Base-by-base conservation (phyloP, 805 yeast genomes). In the Saccharomycopsis microspora region DNA sequence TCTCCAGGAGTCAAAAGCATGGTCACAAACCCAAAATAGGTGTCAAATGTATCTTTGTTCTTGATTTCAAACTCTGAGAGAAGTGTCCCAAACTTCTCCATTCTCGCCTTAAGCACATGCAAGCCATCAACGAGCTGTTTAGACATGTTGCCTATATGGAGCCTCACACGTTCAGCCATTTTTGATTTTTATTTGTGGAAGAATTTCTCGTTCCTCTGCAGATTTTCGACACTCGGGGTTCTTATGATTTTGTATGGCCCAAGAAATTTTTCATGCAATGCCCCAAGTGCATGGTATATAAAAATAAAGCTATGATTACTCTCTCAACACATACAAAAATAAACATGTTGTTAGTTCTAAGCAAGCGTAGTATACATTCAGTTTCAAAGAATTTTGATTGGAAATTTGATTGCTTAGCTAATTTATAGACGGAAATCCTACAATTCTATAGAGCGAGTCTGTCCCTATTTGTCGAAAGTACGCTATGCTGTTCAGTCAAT, bases 101-200 rank as follows among this genome's bases (percentile, higher is more conserved):
- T 64, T 54, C 96, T 72, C 3, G 62, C 42, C 41, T 68, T 66
- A 43, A 90, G 63, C 41, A 75, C 80, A 0, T 55, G 57, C 0
- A 68, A 60, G 30, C 69, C 66, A 1, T 67, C 65, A 2, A 74
- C 71, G 7, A 85, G 66, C 27, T 66, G 63, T 1, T 69, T 59
- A 0, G 93, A 78, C 35, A 86, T 72, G 48, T 77, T 73, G 5
- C 95, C 93, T 10, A 86, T 76, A 57, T 82, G 84, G 10, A 86
- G 57, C 44, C 82, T 49, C 8, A 47, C 45, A 10, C 30, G 41
- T 32, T 42, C 10, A 9, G 10, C 29, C n/a, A 28, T 47, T 8
- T 32, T 45, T 11, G 29, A 6, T 6, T 41, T 34, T n/a, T 34
- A 10, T 19, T 19, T 19, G 19, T 2, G 19, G 19, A 19, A 19